Conservation (phyloP, 2,329 filamentous ascomycete species). For the Colletotrichum liriopes region DNA sequence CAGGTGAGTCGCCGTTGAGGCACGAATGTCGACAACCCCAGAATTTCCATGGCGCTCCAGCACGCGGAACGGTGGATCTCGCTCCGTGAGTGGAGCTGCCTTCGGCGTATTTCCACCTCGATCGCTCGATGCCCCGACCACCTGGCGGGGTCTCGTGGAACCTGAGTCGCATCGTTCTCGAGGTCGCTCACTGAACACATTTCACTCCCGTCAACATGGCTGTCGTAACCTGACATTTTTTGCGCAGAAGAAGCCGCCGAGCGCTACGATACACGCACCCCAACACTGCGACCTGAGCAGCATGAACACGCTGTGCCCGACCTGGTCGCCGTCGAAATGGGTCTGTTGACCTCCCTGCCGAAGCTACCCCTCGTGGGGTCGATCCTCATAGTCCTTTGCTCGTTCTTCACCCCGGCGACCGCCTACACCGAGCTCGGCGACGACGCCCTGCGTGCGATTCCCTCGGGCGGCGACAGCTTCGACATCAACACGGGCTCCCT, state of each 20-base stretch:
- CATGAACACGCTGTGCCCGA: slow-evolving; percentile 38
- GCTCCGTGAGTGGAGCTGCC: slow-evolving; percentile 34
- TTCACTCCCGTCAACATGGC: slow-evolving; percentile 21
- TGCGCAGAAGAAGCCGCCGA: slow-evolving; percentile 29
- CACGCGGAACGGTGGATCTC: slow-evolving; percentile 14
- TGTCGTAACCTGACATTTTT: slow-evolving; percentile 19
- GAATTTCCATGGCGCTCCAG: slow-evolving; percentile 6
- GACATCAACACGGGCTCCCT: slow-evolving; percentile 83
- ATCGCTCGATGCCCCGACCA: slow-evolving; percentile 30
- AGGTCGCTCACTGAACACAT: slow-evolving; percentile 25
- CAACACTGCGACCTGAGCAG: slow-evolving; percentile 15
- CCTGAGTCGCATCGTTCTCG: slow-evolving; percentile 37
- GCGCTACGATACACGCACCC: not conserved
- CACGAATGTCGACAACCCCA: slow-evolving; percentile 15
- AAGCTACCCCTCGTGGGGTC: slow-evolving; percentile 41
- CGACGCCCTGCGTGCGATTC: slow-evolving; percentile 79
- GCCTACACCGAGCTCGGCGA: slow-evolving; percentile 77
- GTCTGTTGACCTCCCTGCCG: slow-evolving; percentile 35
- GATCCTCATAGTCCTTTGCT: slow-evolving; percentile 43
- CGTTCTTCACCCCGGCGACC: slow-evolving; percentile 48
- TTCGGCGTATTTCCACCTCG: slow-evolving; percentile 36
- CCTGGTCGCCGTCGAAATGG: slow-evolving; percentile 37
- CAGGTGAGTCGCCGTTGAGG: not conserved
- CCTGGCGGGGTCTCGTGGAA: slow-evolving; percentile 32
- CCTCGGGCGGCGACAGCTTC: slow-evolving; percentile 82